phyloP scores from a whole-genome alignment of 495 filamentous ascomycete genomes.

The Tuber borchii region DNA sequence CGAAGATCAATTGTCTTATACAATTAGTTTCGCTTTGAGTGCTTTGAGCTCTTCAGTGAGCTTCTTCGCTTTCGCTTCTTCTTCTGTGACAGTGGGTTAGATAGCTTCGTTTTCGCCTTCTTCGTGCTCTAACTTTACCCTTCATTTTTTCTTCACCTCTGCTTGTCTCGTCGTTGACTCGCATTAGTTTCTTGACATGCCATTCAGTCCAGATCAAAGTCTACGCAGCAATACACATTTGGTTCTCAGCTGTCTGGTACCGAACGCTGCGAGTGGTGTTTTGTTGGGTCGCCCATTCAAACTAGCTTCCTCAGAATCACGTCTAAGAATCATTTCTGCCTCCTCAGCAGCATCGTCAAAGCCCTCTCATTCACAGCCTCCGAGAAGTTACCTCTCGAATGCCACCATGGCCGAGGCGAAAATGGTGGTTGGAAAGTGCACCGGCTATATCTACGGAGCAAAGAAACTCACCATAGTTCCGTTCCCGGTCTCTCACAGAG shows the following conservation, averaged over 20 bases:
- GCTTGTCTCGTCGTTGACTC: slow-evolving; percentile 16
- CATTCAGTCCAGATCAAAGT: slow-evolving; percentile 25
- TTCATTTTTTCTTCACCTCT: slow-evolving; percentile 4
- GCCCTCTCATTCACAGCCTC: slow-evolving; percentile 31
- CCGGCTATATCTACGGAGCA: no score
- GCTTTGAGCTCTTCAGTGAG: slow-evolving; percentile 18
- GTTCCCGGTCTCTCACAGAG: no score
- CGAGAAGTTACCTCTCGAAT: slow-evolving; percentile 18
- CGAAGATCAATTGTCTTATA: slow-evolving; percentile 11
- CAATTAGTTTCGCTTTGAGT: slow-evolving; percentile 22
- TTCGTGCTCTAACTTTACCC: slow-evolving; percentile 12
- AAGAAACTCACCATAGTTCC: no score
- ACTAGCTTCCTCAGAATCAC: slow-evolving; percentile 30
- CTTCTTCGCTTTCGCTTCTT: slow-evolving; percentile 17
- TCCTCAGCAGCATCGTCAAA: slow-evolving; percentile 38
- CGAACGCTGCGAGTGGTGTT: slow-evolving; percentile 36
- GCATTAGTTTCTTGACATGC: slow-evolving; percentile 17
- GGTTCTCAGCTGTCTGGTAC: slow-evolving; percentile 32
- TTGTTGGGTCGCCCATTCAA: slow-evolving; percentile 32
- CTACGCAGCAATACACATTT: slow-evolving; percentile 25
- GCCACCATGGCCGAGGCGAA: no score
- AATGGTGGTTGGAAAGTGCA: no score
- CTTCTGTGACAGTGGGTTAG: slow-evolving; percentile 13
- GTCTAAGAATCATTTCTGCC: slow-evolving; percentile 32
- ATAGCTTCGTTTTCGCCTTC: slow-evolving; percentile 21